phyloP scores from a whole-genome alignment of 768 basidiomycete species.

The Auricularia sp. region DNA sequence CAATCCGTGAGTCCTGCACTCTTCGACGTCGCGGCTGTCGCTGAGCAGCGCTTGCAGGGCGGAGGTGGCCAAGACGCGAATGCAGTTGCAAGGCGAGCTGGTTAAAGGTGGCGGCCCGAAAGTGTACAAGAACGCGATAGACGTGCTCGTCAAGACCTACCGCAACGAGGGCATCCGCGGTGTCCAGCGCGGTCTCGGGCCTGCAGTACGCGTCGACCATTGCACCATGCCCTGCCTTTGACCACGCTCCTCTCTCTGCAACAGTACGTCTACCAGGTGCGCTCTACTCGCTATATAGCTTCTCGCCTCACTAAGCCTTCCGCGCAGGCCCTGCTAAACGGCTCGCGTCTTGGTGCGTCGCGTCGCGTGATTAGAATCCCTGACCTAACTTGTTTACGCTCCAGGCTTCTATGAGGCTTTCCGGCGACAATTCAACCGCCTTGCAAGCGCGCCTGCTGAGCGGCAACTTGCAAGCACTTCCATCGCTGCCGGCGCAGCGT shows the following conservation, averaged over 20 bases:
- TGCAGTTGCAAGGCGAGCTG: conserved; percentile 94
- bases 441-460: conserved; percentile 51
- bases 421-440: conserved; percentile 55
- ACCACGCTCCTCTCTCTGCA: no score
- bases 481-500: conserved; percentile 75
- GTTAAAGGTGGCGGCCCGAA: conserved; percentile 58
- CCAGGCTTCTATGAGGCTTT: conserved; percentile 95
- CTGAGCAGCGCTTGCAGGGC: conserved; percentile 3
- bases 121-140: conserved; percentile 85
- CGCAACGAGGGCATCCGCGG: conserved; percentile 82
- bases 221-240: neutral
- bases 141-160: conserved; percentile 83
- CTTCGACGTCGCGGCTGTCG: neutral
- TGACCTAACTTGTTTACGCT: neutral
- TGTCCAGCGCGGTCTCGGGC: conserved; percentile 83
- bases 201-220: conserved; percentile 56
- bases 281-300: conserved; percentile 13
- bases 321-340: conserved; percentile 77
- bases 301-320: neutral
- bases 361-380: neutral
- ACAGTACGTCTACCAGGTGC: conserved; percentile 87
- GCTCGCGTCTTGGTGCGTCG: conserved; percentile 68
- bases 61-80: conserved; percentile 80
- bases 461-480: conserved; percentile 71
- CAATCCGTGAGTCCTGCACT: conserved; percentile 48